Base-by-base conservation (phyloP, 768 basidiomycete species). In the Trichaptum fuscoviolaceum region DNA sequence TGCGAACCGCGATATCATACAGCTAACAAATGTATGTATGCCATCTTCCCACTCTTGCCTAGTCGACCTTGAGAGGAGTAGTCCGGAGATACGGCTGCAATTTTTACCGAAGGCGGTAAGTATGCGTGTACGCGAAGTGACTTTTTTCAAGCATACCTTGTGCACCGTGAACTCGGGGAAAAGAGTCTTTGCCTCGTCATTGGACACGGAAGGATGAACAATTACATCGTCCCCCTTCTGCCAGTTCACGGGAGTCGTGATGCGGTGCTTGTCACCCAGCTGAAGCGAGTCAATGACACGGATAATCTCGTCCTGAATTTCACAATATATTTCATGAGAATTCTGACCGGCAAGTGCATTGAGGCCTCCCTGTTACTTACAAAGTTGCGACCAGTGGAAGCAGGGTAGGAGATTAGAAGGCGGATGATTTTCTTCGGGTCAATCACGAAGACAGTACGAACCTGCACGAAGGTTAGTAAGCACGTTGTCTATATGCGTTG, bases 361-460 rank as follows among this genome's bases (percentile, higher is more conserved):
- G 24, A 5, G 12, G 15, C 23, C 15, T 17, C 18, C 15, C 23
- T 4, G 59, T 24, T 12, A 64, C 67, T 23, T 35, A 85, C 85
- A 75, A 97, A 96, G 84, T 95, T 96, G 73, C 95, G 91, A 58
- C 96, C 97, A 72, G 96, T 95, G 15, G 94, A 90, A 62, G 96
- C 96, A 67, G 97, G 97, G 82, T 99, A 99, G 27, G 94, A 81
- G 70, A 99, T 72, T 18, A 87, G 92, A 72, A 97, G 80, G 68
- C 96, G 92, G 75, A 99, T 97, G 72, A 87, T 84, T 81, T 97
- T 95, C 81, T 93, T 94, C 59, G 97, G 96, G 80, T 99, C 97
- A 73, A 99, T 94, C 70, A 99, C 81, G 78, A 96, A 99, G 68
- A 99, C 97, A 8, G 95, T 97, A 67, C 97, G 91, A 78, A 99